A percentile compares a stretch with the other conserved stretches of the same genome.
Conservation (phyloP, 2,329 filamentous ascomycete genomes). For the Emergomyces orientalis region DNA sequence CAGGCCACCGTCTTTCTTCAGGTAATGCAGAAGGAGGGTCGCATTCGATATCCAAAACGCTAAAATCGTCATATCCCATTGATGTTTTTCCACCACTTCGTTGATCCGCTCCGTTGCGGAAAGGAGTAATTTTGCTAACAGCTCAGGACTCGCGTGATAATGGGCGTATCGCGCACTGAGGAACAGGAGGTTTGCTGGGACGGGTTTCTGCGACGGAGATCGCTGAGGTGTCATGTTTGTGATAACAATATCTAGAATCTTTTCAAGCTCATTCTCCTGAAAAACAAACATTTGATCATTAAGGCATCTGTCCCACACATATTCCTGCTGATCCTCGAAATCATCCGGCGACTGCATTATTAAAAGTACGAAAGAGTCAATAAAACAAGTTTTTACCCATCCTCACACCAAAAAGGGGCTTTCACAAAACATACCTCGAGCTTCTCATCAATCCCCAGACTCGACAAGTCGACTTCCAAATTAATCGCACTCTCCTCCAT, state of each 20-base stretch:
- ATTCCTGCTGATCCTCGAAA: conserved; percentile 80
- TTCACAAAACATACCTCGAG: conserved; percentile 57
- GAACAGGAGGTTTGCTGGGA: conserved; percentile 95
- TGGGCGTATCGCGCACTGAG: conserved; percentile 91
- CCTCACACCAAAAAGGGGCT: neutral
- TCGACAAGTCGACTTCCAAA: conserved; percentile 89
- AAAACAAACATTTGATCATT: conserved; percentile 99
- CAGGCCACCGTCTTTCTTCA: conserved; percentile 85
- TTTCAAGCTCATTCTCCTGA: conserved; percentile 83
- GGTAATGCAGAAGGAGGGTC: conserved; percentile 86
- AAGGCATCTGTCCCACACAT: conserved; percentile 87
- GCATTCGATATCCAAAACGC: conserved; percentile 99
- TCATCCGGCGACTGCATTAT: conserved; percentile 54
- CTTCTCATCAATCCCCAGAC: conserved; percentile 89
- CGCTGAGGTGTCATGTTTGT: conserved; percentile 96
- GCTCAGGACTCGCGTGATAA: conserved; percentile 81
- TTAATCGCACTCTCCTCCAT: conserved; percentile 99
- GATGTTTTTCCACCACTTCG: conserved; percentile 84
- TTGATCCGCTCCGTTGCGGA: conserved; percentile 95
- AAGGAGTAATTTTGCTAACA: conserved; percentile 69
- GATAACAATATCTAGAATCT: conserved; percentile 89
- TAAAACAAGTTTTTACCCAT: conserved; percentile 7
- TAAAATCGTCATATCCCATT: conserved; percentile 99
- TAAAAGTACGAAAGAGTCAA: conserved; percentile 7
- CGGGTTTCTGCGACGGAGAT: conserved; percentile 92